These are phyloP conservation scores for Paspalum vaginatum DNA, from an alignment of 176 grass and related monocot genomes.

Conservation along the genomic window DNA sequence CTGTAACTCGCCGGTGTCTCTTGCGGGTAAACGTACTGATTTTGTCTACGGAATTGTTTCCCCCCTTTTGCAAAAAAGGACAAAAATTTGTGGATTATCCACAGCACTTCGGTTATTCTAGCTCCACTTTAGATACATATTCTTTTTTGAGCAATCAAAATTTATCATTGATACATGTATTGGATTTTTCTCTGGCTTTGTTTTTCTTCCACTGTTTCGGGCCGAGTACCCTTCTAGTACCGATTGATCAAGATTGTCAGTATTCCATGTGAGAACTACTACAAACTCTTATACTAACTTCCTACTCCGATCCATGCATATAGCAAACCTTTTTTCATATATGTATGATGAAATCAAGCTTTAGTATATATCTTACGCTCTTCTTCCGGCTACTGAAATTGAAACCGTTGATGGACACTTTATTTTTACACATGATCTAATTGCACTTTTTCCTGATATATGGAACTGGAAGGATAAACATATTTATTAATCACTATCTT, in stretches of 20 bases:
- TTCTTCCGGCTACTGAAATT: no score
- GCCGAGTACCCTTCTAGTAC: not conserved
- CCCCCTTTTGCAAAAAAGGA: not conserved
- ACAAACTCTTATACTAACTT: not conserved
- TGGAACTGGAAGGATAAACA: no score
- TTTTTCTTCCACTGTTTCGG: not conserved
- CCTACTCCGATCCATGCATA: no score
- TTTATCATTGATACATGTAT: not conserved
- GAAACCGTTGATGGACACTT: no score
- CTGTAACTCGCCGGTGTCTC: not conserved
- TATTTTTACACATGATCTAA: no score
- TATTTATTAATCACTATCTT: no score
- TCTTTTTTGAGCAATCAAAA: no score
- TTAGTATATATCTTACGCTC: no score
- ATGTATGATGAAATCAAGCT: no score
- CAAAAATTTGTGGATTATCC: not conserved
- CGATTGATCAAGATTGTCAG: not conserved
- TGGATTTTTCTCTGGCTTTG: not conserved
- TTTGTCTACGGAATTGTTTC: not conserved
- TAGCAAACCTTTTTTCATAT: no score
- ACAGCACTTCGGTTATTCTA: not conserved
- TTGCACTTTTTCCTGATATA: no score
- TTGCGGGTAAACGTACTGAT: not conserved
- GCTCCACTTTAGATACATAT: not conserved
- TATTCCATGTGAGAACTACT: slow-evolving; percentile 8